phyloP scores from a whole-genome alignment of 331 rosid species.

The Spiraea crenata region DNA sequence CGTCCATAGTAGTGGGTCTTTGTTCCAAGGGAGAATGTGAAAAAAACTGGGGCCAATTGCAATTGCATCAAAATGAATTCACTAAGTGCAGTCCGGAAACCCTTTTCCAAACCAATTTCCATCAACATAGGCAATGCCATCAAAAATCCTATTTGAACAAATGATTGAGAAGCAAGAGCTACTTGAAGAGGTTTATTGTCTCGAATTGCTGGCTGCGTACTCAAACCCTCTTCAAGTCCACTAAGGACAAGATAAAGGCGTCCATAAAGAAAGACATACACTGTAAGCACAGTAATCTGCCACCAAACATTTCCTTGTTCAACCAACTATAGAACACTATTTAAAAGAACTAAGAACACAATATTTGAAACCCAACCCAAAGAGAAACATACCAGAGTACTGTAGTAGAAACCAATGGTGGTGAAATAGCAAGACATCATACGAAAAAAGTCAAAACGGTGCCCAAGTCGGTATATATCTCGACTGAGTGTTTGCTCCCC shows the following conservation, averaged over 20 bases:
- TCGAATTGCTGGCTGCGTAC: constrained; percentile 65
- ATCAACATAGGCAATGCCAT: constrained; percentile 97
- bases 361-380: not conserved
- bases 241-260: constrained; percentile 99
- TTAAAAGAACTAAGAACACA: not conserved
- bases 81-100: constrained; percentile 92
- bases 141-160: constrained; percentile 94
- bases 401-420: constrained; percentile 92
- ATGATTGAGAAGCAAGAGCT: constrained; percentile 94
- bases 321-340: constrained; percentile 9
- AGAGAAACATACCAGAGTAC: constrained; percentile 63
- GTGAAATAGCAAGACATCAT: constrained; percentile 96
- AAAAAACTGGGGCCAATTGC: constrained; percentile 94
- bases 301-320: constrained; percentile 19
- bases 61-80: constrained; percentile 92
- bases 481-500: constrained; percentile 98
- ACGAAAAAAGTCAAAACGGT: constrained; percentile 94
- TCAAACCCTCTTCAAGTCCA: constrained; percentile 96
- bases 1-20: constrained; percentile 97
- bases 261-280: constrained; percentile 90
- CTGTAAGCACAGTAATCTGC: constrained; percentile 97
- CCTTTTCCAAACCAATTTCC: constrained; percentile 98
- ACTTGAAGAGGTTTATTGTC: constrained; percentile 98
- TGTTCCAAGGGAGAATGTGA: constrained; percentile 94
- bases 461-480: constrained; percentile 96